phyloP scores from a whole-genome alignment of 768 basidiomycete species.

The Chiua virens region DNA sequence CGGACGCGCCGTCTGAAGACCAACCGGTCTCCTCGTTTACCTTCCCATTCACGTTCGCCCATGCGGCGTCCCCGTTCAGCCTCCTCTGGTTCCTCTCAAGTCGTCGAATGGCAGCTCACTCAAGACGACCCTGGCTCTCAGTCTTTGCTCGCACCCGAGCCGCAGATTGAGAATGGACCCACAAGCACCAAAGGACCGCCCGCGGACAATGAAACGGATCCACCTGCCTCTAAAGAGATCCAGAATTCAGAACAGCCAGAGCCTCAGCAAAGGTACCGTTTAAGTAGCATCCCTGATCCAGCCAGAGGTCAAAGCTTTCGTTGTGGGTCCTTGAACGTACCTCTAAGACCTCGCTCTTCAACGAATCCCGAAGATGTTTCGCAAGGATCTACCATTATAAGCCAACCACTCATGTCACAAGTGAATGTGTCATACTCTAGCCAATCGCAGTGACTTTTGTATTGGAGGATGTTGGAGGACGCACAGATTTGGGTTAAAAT shows the following conservation, averaged over 20 bases:
- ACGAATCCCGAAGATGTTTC: background rate
- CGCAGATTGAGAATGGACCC: conserved; percentile 5
- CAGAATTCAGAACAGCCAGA: background rate
- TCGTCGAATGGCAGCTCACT: conserved; percentile 51
- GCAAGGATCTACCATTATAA: conserved; percentile 23
- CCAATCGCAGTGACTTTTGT: conserved; percentile 11
- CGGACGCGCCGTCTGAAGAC: conserved; percentile 3
- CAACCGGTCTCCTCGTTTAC: background rate
- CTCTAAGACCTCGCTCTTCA: conserved; percentile 1
- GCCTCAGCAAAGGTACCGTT: background rate
- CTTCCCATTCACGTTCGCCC: conserved; percentile 6
- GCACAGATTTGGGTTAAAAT: no score
- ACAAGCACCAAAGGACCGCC: conserved; percentile 29
- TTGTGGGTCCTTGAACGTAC: conserved; percentile 24
- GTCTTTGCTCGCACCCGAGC: background rate
- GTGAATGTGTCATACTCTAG: conserved; percentile 58
- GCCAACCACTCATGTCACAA: conserved; percentile 39
- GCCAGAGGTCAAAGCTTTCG: conserved; percentile 16
- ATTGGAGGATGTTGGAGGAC: no score
- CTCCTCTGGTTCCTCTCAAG: conserved; percentile 39
- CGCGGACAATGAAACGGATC: conserved; percentile 20
- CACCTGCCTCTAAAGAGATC: background rate
- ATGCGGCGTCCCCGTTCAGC: conserved; percentile 15
- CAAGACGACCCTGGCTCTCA: conserved; percentile 30
- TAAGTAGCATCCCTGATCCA: conserved; percentile 1